Percentiles rank a stretch among this genome's conserved stretches.
These are phyloP conservation scores for Pythium utonaiense DNA, from an alignment of 352 stramenopile genomes.

Conservation along the genomic window DNA sequence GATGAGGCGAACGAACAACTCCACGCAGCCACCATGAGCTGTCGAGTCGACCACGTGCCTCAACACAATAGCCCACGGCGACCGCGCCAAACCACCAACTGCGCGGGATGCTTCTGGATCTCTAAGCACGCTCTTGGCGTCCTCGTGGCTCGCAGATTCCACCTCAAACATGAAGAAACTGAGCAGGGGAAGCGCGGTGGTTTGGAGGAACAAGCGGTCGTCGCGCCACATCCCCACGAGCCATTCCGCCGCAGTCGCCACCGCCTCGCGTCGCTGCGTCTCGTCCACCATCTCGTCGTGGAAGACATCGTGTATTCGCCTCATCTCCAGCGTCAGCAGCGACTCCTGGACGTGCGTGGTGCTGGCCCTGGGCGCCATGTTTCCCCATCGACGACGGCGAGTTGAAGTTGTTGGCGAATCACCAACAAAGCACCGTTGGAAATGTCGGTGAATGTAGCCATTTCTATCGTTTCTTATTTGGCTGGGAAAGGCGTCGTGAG, in stretches of 20 bases:
- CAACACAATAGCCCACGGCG: neutral
- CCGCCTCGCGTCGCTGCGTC: conserved; percentile 1
- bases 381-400: neutral
- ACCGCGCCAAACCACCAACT: neutral
- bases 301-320: conserved; percentile 15
- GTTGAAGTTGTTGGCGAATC: conserved; percentile 9
- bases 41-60: neutral
- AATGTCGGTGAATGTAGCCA: conserved; percentile 1
- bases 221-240: conserved; percentile 15
- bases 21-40: neutral
- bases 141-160: neutral
- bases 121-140: neutral
- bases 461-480: conserved; percentile 1
- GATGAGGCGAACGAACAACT: conserved; percentile 12
- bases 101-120: neutral
- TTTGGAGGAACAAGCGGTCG: conserved; percentile 18
- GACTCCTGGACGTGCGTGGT: conserved; percentile 12
- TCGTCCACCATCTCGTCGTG: neutral
- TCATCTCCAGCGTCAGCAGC: conserved; percentile 20
- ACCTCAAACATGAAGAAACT: conserved; percentile 17
- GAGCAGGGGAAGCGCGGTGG: conserved; percentile 10
- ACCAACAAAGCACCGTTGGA: neutral
- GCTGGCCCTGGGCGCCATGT: neutral
- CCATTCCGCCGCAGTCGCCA: conserved; percentile 2
- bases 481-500: neutral